Evolutionary conservation across 495 filamentous ascomycete genomes (phyloP).

Genomic region (Hypoxylon fuscum): DNA sequence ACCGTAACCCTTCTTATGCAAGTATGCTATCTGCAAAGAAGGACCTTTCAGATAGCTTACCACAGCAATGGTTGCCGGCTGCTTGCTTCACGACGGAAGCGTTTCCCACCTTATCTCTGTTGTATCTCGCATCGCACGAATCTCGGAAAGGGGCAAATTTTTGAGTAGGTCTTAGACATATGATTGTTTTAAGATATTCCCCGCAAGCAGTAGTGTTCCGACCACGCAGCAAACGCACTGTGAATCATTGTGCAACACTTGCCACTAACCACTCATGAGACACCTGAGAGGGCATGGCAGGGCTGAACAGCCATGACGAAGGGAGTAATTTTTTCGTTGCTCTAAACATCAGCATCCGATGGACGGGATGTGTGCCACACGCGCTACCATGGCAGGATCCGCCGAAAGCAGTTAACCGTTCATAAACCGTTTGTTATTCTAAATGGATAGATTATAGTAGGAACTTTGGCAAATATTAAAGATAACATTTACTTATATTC

Average conservation of each 20-base stretch:
- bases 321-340: conserved; percentile 18
- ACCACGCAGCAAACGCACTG: background rate
- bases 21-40: conserved; percentile 1
- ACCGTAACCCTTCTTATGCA: conserved; percentile 10
- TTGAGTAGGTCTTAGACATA: no score
- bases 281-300: conserved; percentile 1
- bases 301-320: conserved; percentile 27
- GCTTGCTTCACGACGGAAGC: conserved; percentile 3
- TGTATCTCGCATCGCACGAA: conserved; percentile 2
- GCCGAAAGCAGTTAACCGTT: no score
- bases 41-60: background rate
- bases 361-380: conserved; percentile 3
- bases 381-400: no score
- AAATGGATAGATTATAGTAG: no score
- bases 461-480: no score
- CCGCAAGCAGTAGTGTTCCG: conserved; percentile 8
- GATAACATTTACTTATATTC: no score
- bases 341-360: conserved; percentile 21
- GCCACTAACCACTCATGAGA: background rate
- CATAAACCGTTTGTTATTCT: no score
- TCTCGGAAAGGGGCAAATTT: conserved; percentile 6
- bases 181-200: conserved; percentile 1
- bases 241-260: background rate
- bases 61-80: conserved; percentile 8
- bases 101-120: conserved; percentile 1